These are phyloP conservation scores for Rhododendron mucronatum DNA, from an alignment of 148 eudicot genomes.

Conservation along the genomic window DNA sequence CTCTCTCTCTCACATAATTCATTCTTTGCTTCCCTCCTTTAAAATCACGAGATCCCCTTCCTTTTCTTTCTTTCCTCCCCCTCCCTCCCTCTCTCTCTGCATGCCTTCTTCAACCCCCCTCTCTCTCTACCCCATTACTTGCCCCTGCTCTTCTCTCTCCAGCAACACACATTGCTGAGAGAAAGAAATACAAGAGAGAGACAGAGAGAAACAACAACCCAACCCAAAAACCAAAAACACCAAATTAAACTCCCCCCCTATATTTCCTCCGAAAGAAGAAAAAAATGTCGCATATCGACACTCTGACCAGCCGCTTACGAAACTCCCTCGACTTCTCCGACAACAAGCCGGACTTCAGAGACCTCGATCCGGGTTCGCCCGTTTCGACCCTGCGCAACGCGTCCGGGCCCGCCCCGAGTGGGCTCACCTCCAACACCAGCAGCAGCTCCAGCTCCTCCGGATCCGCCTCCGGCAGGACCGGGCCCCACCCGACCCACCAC, in stretches of 20 bases:
- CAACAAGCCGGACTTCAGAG: slow-evolving; percentile 56
- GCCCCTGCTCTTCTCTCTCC: not conserved
- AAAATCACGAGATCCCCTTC: slow-evolving; percentile 81
- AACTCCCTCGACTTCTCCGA: slow-evolving; percentile 14
- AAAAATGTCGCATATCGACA: slow-evolving; percentile 37
- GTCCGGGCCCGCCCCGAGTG: slow-evolving; percentile 16
- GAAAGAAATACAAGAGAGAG: not conserved
- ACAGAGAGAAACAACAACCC: not conserved
- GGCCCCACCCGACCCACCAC: slow-evolving; percentile 13
- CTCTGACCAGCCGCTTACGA: slow-evolving; percentile 42
- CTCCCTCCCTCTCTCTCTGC: slow-evolving; percentile 11
- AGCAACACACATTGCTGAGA: slow-evolving; percentile 7
- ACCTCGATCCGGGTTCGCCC: slow-evolving; percentile 61
- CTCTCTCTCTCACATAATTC: slow-evolving; percentile 44
- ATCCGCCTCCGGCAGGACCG: slow-evolving; percentile 52
- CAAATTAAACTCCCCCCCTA: not conserved
- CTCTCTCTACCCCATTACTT: slow-evolving; percentile 12
- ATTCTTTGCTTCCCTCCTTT: slow-evolving; percentile 64
- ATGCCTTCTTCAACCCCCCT: slow-evolving; percentile 21
- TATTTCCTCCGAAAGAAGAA: not conserved
- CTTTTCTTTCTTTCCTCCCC: slow-evolving; percentile 7
- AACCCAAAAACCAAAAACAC: no score
- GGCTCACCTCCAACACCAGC: slow-evolving; percentile 31
- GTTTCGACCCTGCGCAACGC: slow-evolving; percentile 44
- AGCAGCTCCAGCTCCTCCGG: slow-evolving; percentile 80